phyloP scores from a whole-genome alignment of 2,329 filamentous ascomycete genomes.

The Ophiostoma perfectum region DNA sequence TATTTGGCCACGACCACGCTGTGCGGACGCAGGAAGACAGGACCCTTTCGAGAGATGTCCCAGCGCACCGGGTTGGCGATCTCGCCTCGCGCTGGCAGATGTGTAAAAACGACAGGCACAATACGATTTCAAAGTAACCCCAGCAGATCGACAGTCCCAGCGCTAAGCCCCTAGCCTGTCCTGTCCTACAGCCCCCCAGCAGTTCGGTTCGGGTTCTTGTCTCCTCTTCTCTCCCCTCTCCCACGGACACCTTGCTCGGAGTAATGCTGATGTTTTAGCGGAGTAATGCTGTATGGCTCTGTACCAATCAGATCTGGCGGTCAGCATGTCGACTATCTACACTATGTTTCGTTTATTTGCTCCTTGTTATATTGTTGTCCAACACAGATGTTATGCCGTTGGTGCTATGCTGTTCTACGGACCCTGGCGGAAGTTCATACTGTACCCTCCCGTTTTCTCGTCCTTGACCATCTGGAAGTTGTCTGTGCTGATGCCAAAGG shows the following conservation, averaged over 20 bases:
- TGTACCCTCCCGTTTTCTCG: conserved; percentile 83
- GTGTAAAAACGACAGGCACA: neutral
- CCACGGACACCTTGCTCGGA: neutral
- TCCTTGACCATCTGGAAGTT: conserved; percentile 95
- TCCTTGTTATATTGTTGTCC: neutral
- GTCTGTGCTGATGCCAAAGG: conserved; percentile 88
- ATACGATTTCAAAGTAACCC: neutral
- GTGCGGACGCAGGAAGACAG: no score
- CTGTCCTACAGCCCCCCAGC: neutral
- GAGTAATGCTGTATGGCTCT: no score
- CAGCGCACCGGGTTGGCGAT: no score
- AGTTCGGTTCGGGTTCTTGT: no score
- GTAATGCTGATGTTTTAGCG: neutral
- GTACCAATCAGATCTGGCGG: no score
- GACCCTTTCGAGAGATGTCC: no score
- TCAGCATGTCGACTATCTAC: no score
- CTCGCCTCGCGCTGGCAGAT: no score
- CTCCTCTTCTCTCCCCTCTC: no score
- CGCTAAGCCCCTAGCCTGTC: neutral
- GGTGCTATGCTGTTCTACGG: no score
- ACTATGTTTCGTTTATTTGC: neutral
- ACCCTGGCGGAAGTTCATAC: conserved; percentile 65
- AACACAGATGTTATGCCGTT: no score
- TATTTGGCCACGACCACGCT: neutral
- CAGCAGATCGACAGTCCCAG: neutral